Evolutionary conservation across 163 green algal genomes (phyloP), one percentile per base, ranked within the genome.

Genomic region (Chlamydomonas reinhardtii): DNA sequence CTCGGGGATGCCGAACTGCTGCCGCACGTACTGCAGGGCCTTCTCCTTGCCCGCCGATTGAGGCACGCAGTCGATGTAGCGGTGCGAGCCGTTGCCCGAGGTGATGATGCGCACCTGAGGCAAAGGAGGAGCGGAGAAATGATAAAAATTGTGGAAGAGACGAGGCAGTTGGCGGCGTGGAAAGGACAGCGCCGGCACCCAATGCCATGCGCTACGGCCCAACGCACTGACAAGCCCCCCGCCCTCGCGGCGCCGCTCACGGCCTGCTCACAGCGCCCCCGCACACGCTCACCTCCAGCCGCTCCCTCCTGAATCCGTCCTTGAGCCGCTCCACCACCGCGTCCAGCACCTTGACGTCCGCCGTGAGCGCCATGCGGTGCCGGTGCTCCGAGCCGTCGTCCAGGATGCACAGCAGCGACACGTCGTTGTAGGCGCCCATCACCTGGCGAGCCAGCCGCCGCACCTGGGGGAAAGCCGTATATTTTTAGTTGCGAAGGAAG

Each of bases 31-130:
- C 91, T 98, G 96, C 82, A 98, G 90, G 9, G 96, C 96, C 73
- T 97, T 93, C 71, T 96, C 91, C 92, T 98, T 98, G 77, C 96
- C 96, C 29, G 89, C 95, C 5, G 90, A 81, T 37, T 90, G 83
- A 16, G 91, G 80, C 70, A 98, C 94, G 59, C 92, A 94, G 87
- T 99, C 97, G 27, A 99, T 84, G 86, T 98, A 99, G 64, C 95
- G 92, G 92, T 96, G 98, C n/a, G 94, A 93, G 61, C 95, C 95
- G 19, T 87, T 88, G 34, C 97, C 97, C 73, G 89, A 96, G 29
- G 93, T 89, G 73, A 98, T 98, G 52, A 98, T 87, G 66, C 95
- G 93, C 68, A 95, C 92, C 91, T 97, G 85, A 2, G 39, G 25
- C 24, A 8, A 8, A 48, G 39, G 39, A 8, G 39, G n/a, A n/a